Evolutionary conservation across 768 basidiomycete species (phyloP).

Genomic region (Trichaptum fuscoviolaceum): DNA sequence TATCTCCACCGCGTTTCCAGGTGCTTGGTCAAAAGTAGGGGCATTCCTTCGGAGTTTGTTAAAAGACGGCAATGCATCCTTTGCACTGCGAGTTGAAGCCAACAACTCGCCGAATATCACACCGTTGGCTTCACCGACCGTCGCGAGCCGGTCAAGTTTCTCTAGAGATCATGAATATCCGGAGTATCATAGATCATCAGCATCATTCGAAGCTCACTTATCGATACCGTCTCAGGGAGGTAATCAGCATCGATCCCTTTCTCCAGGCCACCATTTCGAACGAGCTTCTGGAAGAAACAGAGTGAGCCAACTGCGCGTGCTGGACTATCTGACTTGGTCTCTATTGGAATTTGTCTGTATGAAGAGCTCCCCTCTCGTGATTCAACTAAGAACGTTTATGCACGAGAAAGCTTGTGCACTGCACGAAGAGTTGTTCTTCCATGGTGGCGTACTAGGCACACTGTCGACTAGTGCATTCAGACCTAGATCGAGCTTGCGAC

Average conservation of each 20-base stretch:
- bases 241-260: slow-evolving; percentile 14
- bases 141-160: slow-evolving; percentile 3
- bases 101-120: slow-evolving; percentile 33
- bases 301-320: slow-evolving; percentile 31
- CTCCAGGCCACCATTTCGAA: slow-evolving; percentile 19
- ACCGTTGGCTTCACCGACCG: slow-evolving; percentile 33
- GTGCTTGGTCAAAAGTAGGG: slow-evolving; percentile 61
- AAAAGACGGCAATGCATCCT: slow-evolving; percentile 55
- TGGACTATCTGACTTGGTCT: slow-evolving; percentile 75
- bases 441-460: slow-evolving; percentile 14
- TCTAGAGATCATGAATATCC: neutral
- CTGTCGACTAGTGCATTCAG: neutral
- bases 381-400: slow-evolving; percentile 62
- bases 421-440: slow-evolving; percentile 42
- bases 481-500: neutral
- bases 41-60: slow-evolving; percentile 46
- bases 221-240: neutral
- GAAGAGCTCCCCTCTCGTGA: slow-evolving; percentile 53
- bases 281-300: neutral
- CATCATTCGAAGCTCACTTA: neutral
- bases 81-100: slow-evolving; percentile 34
- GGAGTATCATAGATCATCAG: neutral
- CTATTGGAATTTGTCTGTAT: slow-evolving; percentile 60
- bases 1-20: slow-evolving; percentile 46
- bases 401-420: slow-evolving; percentile 57